Conservation (phyloP, 768 basidiomycete genomes). For the Pulveroboletus sp. region DNA sequence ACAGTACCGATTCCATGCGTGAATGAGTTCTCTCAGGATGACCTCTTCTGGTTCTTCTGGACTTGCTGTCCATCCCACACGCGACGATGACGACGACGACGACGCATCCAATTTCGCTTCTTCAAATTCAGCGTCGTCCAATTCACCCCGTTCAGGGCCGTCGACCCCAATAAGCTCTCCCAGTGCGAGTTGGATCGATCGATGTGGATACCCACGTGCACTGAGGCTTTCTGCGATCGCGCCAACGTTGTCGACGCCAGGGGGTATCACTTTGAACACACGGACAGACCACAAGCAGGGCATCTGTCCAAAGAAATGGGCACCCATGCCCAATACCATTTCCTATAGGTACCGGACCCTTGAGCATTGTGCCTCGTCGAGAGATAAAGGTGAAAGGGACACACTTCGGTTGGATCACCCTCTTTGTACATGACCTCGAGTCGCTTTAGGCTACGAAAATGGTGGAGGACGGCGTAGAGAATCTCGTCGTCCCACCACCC, state of each 20-base stretch:
- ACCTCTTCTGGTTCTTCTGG: constrained; percentile 21
- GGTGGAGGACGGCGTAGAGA: constrained; percentile 36
- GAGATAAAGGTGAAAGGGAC: constrained; percentile 7
- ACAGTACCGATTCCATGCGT: constrained; percentile 43
- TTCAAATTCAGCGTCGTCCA: constrained; percentile 22
- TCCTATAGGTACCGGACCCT: constrained; percentile 20
- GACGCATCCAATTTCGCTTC: constrained; percentile 7
- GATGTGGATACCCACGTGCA: constrained; percentile 11
- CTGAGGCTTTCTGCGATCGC: constrained; percentile 1
- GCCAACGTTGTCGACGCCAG: constrained; percentile 7
- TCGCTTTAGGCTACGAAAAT: constrained; percentile 34
- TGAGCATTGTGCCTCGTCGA: background rate
- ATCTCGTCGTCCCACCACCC: constrained; percentile 45
- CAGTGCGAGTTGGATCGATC: constrained; percentile 5
- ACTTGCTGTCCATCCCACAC: background rate
- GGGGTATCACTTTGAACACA: constrained; percentile 30
- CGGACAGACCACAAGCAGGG: constrained; percentile 36
- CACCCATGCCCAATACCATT: constrained; percentile 39
- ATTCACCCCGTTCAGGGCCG: constrained; percentile 11
- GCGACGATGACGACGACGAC: background rate
- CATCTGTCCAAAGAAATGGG: constrained; percentile 37
- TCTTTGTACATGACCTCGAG: constrained; percentile 38
- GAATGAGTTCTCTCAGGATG: constrained; percentile 34
- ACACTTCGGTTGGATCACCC: constrained; percentile 39
- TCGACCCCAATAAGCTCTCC: constrained; percentile 11